Base-by-base conservation (phyloP, 1,139 yeast species). In the Geotrichum restrictum region DNA sequence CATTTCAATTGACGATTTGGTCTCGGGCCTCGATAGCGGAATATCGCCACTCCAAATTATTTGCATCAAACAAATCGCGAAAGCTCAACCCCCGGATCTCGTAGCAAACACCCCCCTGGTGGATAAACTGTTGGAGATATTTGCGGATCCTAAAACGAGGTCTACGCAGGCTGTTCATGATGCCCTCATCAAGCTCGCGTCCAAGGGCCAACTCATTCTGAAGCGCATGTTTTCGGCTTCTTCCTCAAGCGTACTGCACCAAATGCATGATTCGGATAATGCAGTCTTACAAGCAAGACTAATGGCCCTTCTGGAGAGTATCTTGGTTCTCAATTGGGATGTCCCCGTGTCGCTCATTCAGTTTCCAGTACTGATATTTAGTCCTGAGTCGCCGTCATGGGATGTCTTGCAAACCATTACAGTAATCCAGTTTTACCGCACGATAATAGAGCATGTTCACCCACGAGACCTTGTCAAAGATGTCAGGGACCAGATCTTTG, bases 391-490 rank as follows among this genome's bases (percentile, higher is more conserved):
- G 4, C 40, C 53, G n/a, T 14, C 27, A 2, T 48, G 50, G 47
- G 60, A 59, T 32, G 53, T 57, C 1, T 49, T 63, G 40, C 54
- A 57, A 3, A 55, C 56, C 4, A 37, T 59, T 13, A 53, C 57
- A 24, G 56, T 57, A 37, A 48, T 64, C 10, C 64, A 58, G 49
- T 61, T 62, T 46, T 63, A 63, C 56, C 56, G 60, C 21, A 56
- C 56, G 18, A 48, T 64, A 29, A 36, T 61, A n/a, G 48, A 40
- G 21, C 52, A 56, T 31, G 44, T 55, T 1, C 60, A 57, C 34
- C 55, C 57, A 8, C 45, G 47, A 6, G 49, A 50, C 4, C 48
- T 62, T 36, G 34, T 57, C 1, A 48, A 40, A 29, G 34, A 39
- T 13, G 51, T 62, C 10, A 31, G 39, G 1, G 44, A 37, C 1